A percentile compares a stretch with the other conserved stretches of the same genome.
Evolutionary conservation across 352 stramenopile genomes (phyloP).

Genomic region (Globisporangium nodosum): DNA sequence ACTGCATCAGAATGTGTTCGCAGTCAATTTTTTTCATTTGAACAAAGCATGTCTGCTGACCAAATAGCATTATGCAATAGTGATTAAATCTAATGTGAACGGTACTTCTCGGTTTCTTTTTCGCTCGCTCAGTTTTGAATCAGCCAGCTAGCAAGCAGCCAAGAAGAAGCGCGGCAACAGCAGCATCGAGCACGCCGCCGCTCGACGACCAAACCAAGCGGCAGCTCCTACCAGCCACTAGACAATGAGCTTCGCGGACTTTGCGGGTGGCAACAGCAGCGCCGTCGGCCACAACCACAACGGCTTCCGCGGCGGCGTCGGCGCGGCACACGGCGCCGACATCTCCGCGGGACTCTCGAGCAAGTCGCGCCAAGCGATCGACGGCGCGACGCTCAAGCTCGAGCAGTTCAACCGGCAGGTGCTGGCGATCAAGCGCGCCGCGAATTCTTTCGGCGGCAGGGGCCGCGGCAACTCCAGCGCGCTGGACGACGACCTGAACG

Average conservation of each 20-base stretch:
- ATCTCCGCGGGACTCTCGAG: constrained; percentile 15
- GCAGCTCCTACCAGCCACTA: no score
- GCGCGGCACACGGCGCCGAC: constrained; percentile 5
- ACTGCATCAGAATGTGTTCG: no score
- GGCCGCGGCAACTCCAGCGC: constrained; percentile 6
- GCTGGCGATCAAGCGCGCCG: constrained; percentile 65
- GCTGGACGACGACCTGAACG: constrained; percentile 72
- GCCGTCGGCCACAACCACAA: constrained; percentile 1
- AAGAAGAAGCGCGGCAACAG: no score
- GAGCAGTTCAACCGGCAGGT: constrained; percentile 84
- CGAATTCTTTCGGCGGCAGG: constrained; percentile 11
- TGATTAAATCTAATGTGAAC: no score
- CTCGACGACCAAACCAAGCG: background rate
- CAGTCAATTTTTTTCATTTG: no score
- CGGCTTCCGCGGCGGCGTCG: constrained; percentile 10
- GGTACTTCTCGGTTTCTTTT: no score
- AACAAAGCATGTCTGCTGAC: no score
- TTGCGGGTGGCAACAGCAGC: constrained; percentile 21
- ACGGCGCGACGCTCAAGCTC: constrained; percentile 67
- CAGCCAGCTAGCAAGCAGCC: no score
- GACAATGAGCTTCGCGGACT: constrained; percentile 64
- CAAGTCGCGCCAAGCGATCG: constrained; percentile 50
- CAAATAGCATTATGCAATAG: no score
- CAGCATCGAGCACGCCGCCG: no score
- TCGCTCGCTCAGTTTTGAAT: no score